These are phyloP conservation scores for Ephemerocybe angulata DNA, from an alignment of 768 basidiomycete genomes.

Conservation along the genomic window DNA sequence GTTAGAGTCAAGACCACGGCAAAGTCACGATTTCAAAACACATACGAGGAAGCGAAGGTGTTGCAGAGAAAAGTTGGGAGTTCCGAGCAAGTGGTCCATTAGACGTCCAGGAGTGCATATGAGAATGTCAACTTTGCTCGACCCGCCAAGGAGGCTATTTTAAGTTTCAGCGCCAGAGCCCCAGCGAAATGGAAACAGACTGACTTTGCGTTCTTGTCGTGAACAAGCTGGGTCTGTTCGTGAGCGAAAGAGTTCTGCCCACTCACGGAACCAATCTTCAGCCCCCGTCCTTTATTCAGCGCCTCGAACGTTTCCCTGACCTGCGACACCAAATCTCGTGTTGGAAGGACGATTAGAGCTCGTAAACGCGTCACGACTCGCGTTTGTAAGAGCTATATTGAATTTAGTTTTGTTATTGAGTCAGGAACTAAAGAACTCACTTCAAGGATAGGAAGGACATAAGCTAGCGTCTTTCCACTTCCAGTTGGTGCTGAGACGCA, in stretches of 20 bases:
- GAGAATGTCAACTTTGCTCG: constrained; percentile 88
- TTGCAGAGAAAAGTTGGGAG: constrained; percentile 87
- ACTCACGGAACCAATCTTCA: constrained; percentile 84
- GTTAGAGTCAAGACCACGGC: neutral
- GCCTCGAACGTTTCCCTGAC: constrained; percentile 91
- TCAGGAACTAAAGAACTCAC: constrained; percentile 33
- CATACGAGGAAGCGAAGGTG: constrained; percentile 89
- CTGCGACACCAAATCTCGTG: constrained; percentile 88
- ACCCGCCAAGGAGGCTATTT: constrained; percentile 72
- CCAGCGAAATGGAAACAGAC: constrained; percentile 13
- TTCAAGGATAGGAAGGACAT: constrained; percentile 90
- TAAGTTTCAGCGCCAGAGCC: neutral
- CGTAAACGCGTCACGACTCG: constrained; percentile 80
- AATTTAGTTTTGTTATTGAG: too few relatives aligned
- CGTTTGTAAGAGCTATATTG: constrained; percentile 66
- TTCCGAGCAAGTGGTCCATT: constrained; percentile 89
- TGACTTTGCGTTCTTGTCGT: constrained; percentile 52
- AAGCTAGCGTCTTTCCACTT: constrained; percentile 97
- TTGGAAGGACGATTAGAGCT: constrained; percentile 88
- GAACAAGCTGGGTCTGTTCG: constrained; percentile 80
- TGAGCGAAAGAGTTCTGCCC: constrained; percentile 94
- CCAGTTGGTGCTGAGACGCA: constrained; percentile 97
- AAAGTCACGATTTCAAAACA: neutral
- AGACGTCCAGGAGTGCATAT: constrained; percentile 95
- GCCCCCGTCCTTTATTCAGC: constrained; percentile 75